phyloP scores from a whole-genome alignment of 192 early-diverging fungal genomes.

The Entomortierella chlamydospora region DNA sequence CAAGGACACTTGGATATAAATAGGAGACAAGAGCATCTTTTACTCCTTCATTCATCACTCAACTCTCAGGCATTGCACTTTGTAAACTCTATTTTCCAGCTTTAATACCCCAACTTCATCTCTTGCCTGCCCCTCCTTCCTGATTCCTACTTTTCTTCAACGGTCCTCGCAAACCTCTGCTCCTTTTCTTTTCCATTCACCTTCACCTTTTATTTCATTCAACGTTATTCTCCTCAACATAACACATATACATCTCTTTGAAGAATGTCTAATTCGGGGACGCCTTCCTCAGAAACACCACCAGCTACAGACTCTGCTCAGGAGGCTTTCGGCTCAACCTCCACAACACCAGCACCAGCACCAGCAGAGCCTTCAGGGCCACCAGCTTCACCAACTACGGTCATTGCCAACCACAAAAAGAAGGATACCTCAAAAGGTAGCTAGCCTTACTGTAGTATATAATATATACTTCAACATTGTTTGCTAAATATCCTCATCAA shows the following conservation, averaged over 20 bases:
- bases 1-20: neutral
- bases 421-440: conserved; percentile 64
- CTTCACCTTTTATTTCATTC: no score
- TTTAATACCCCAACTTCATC: neutral
- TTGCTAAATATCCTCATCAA: neutral
- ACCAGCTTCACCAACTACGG: conserved; percentile 31
- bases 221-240: no score
- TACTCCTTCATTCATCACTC: neutral
- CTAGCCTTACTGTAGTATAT: no score
- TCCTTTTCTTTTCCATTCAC: no score
- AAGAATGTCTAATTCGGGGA: conserved; percentile 47
- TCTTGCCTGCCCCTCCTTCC: neutral
- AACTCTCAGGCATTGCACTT: neutral
- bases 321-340: conserved; percentile 2
- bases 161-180: no score
- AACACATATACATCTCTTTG: no score
- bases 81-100: no score
- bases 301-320: conserved; percentile 12
- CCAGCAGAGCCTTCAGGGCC: conserved; percentile 27
- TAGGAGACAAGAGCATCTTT: neutral
- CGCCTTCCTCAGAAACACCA: conserved; percentile 42
- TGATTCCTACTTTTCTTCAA: neutral
- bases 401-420: conserved; percentile 49
- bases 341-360: conserved; percentile 1
- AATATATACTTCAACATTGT: no score